Base-by-base conservation (phyloP, 768 basidiomycete genomes). In the Phylloporus sp. region DNA sequence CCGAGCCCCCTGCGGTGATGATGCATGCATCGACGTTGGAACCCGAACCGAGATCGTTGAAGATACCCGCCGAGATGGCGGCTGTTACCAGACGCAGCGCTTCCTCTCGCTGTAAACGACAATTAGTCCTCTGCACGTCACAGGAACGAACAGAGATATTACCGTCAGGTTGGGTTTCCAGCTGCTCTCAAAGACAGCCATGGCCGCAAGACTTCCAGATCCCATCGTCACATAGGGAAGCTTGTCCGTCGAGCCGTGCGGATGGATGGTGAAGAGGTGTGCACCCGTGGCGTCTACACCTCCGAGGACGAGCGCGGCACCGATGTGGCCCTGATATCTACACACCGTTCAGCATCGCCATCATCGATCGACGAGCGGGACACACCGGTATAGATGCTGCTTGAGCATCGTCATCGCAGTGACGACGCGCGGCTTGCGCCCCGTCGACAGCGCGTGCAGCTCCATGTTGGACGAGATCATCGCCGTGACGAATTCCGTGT, bases 371-470 rank as follows among this genome's bases (percentile, higher is more conserved):
- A 12, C 4, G 32, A 11, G 4, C 3, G 15, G 43, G 13, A 63
- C 78, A 36, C n/a, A 93, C 91, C 79, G 76, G 76, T 88, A 97
- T 34, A 98, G 85, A 78, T 88, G 88, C 70, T 95, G 95, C 72
- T 98, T 97, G 58, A 97, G 76, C 92, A 97, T 90, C 5, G 95
- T 97, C 95, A 99, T 97, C 6, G 95, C 97, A 0, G 97, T 97
- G 45, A 95, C 92, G 18, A 99, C 93, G 53, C 86, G 80, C 5
- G 95, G 93, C 70, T 91, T 92, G 52, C 95, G 75, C 22, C 94
- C 95, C 27, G 91, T 94, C 16, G 89, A 87, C 27, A 98, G 80
- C 1, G 84, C 80, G 65, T 98, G 95, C 13, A 99, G 77, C 69
- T 94, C 91, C 71, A 99, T 91, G 72, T 97, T 97, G 35, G 91